Evolutionary conservation across 202 grass and related monocot species (phyloP).

Genomic region (Sporobolus alterniflorus): DNA sequence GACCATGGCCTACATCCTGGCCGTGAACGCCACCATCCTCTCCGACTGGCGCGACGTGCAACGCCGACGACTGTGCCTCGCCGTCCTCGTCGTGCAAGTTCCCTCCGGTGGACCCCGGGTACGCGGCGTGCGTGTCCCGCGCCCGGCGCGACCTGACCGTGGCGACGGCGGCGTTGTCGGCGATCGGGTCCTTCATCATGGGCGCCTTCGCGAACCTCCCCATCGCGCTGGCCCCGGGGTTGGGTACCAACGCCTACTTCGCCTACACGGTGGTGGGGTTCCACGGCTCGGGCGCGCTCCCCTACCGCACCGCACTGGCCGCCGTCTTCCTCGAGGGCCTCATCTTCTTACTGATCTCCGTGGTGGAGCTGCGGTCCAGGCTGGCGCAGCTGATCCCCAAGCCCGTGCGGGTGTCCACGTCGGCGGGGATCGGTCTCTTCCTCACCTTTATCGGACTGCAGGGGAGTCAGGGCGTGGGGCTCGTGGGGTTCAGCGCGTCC

Average conservation of each 20-base stretch:
- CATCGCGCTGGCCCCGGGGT: slow-evolving; percentile 75
- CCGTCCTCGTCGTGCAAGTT: slow-evolving; percentile 64
- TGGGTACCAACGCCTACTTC: slow-evolving; percentile 97
- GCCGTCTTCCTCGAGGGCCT: slow-evolving; percentile 92
- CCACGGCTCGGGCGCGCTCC: slow-evolving; percentile 81
- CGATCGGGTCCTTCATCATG: slow-evolving; percentile 87
- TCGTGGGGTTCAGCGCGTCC: slow-evolving; percentile 79
- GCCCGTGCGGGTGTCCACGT: slow-evolving; percentile 70
- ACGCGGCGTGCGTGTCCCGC: slow-evolving; percentile 67
- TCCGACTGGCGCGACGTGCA: slow-evolving; percentile 93
- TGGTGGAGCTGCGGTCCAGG: slow-evolving; percentile 66
- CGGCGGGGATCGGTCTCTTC: slow-evolving; percentile 87
- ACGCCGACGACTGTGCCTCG: slow-evolving; percentile 57
- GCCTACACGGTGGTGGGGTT: slow-evolving; percentile 87
- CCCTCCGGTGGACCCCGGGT: slow-evolving; percentile 83
- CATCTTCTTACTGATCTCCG: slow-evolving; percentile 70
- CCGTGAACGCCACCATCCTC: slow-evolving; percentile 94
- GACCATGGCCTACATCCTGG: slow-evolving; percentile 96
- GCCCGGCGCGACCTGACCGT: slow-evolving; percentile 83
- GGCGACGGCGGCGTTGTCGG: slow-evolving; percentile 73
- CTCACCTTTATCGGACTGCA: slow-evolving; percentile 89
- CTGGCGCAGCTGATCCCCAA: slow-evolving; percentile 72
- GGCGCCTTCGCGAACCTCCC: slow-evolving; percentile 89
- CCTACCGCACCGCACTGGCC: slow-evolving; percentile 75
- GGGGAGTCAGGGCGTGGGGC: slow-evolving; percentile 69